Conservation (phyloP, 2,329 filamentous ascomycete genomes). For the Monosporascus cannonballus region DNA sequence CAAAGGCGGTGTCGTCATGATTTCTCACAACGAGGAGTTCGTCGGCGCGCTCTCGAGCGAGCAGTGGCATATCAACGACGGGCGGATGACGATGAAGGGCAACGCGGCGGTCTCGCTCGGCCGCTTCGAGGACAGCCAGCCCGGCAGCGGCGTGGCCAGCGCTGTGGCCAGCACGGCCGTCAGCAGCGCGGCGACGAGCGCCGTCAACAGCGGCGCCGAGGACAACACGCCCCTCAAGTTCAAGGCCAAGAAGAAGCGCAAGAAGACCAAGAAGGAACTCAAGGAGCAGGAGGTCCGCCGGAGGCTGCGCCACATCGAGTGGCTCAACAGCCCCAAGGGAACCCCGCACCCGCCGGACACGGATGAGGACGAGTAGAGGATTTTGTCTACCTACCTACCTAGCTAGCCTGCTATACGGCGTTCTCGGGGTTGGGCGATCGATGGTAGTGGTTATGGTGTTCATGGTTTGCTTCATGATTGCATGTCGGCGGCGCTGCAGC, state of each 20-base stretch:
- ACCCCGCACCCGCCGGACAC: constrained; percentile 72
- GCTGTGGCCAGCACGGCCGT: constrained; percentile 39
- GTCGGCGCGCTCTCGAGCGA: constrained; percentile 92
- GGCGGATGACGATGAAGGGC: constrained; percentile 79
- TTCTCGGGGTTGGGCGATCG: too few species aligned
- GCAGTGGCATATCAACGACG: constrained; percentile 91
- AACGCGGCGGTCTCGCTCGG: constrained; percentile 67
- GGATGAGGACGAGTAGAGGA: constrained; percentile 58
- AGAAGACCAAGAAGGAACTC: constrained; percentile 92
- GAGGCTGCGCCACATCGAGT: constrained; percentile 77
- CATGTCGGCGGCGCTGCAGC: too few species aligned
- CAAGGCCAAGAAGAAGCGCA: constrained; percentile 89
- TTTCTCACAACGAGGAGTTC: constrained; percentile 99
- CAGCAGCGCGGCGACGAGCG: constrained; percentile 54
- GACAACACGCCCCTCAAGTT: constrained; percentile 81
- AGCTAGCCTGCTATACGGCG: too few species aligned
- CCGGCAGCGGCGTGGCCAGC: constrained; percentile 50
- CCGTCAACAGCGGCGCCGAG: constrained; percentile 77
- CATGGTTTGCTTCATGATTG: too few species aligned
- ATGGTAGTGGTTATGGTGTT: too few species aligned
- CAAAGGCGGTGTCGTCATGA: constrained; percentile 98
- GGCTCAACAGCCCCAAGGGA: constrained; percentile 81
- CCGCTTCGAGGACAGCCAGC: constrained; percentile 75
- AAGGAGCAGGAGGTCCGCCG: constrained; percentile 90
- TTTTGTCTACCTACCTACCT: too few species aligned